Evolutionary conservation across 2,329 filamentous ascomycete genomes (phyloP).

Genomic region (Microdochium nivale): DNA sequence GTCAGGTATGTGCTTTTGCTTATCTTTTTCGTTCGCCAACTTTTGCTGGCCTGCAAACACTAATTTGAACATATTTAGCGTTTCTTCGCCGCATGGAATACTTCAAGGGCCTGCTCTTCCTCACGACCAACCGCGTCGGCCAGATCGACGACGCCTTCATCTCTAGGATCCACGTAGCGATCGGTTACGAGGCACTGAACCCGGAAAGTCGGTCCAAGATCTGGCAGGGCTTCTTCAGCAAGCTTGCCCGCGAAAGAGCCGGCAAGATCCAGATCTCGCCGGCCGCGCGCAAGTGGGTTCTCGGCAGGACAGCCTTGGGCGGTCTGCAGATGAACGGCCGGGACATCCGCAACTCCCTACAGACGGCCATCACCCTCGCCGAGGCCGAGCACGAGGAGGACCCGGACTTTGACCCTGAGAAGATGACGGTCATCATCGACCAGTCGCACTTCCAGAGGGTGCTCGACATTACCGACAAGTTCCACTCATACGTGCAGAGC

Average conservation of each 20-base stretch:
- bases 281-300: constrained; percentile 3
- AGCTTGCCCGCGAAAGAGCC: constrained; percentile 1
- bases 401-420: constrained; percentile 4
- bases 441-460: neutral
- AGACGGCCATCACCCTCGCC: constrained; percentile 34
- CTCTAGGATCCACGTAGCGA: constrained; percentile 19
- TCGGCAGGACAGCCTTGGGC: constrained; percentile 1
- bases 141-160: constrained; percentile 28
- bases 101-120: constrained; percentile 15
- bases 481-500: constrained; percentile 4
- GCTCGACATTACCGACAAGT: constrained; percentile 3
- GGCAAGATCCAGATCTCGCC: constrained; percentile 4
- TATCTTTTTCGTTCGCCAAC: neutral
- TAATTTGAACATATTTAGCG: too few species aligned
- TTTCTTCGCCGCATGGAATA: constrained; percentile 17
- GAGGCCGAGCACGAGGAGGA: constrained; percentile 30
- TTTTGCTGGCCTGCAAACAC: neutral
- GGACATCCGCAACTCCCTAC: constrained; percentile 31
- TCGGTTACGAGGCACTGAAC: constrained; percentile 13
- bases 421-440: constrained; percentile 3
- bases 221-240: constrained; percentile 5
- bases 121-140: constrained; percentile 20
- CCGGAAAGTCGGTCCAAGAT: neutral
- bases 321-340: constrained; percentile 23
- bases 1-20: constrained; percentile 2